These are phyloP conservation scores for Licmophora abbreviata DNA, from an alignment of 108 stramenopile species.

Conservation along the genomic window DNA sequence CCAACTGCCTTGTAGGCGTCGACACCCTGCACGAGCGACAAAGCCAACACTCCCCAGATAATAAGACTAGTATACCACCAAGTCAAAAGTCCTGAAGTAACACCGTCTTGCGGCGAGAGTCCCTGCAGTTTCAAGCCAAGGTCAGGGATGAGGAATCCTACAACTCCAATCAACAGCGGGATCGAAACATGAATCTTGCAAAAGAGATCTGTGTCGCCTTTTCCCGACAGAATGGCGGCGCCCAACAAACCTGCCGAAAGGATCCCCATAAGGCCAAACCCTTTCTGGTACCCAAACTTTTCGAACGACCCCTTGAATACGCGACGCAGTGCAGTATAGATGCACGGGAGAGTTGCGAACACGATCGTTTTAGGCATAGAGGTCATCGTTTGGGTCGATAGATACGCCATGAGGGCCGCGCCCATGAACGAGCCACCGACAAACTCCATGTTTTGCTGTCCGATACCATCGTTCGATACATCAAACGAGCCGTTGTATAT, in stretches of 20 bases:
- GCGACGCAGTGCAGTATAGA: neutral
- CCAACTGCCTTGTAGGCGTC: neutral
- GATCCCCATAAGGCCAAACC: neutral
- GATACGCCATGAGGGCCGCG: too few species aligned
- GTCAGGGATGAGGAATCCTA: neutral
- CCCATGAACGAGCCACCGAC: too few species aligned
- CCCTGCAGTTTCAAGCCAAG: conserved; percentile 1
- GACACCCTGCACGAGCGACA: neutral
- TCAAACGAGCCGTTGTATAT: too few species aligned
- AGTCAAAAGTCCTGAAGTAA: neutral
- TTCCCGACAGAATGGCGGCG: neutral
- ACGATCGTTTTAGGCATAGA: too few species aligned
- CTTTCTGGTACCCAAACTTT: neutral
- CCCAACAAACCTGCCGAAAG: neutral
- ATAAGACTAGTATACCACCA: neutral
- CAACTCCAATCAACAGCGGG: neutral
- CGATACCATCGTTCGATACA: too few species aligned
- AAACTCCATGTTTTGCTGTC: too few species aligned
- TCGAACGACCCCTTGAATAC: neutral
- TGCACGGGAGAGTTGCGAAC: neutral
- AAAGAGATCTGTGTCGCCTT: neutral
- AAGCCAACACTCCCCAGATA: neutral
- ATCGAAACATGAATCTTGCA: neutral
- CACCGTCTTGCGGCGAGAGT: neutral
- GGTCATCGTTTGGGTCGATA: too few species aligned